Base-by-base conservation (phyloP, 306 rosid genomes). In the Castanea sativa region DNA sequence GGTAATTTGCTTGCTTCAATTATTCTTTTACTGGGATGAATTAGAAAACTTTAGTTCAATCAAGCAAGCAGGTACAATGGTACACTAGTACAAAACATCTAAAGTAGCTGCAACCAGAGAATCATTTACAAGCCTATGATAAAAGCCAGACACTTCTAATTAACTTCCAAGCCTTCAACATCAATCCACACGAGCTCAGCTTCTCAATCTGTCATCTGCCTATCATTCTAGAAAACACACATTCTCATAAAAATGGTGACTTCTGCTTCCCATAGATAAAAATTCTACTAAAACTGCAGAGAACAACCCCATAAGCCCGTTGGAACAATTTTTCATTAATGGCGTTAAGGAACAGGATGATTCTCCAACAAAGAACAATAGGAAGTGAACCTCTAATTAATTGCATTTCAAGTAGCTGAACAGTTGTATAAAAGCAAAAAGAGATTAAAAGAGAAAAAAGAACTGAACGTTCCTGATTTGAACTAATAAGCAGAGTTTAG, bases 1-100 rank as follows among this genome's bases (percentile, higher is more conserved):
- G 88, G 91, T 86, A 78, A 30, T 64, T 64, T 30, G 18, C 71
- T 67, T 67, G 25, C 72, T 33, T 67, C 52, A 33, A 21, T 67
- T 33, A 10, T 60, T 10, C 14, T 60, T 25, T 60, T 60, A 5
- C 5, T 14, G 1, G 3, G 67, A 60, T 60, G 67, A 60, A 60
- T 23, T 60, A 5, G 19, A 59, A 59, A 20, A 23, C 4, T 11
- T 9, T 59, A 20, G 67, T 4, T 59, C 16, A 59, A 59, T 15
- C 15, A 59, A 59, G 25, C 67, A 23, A 29, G 23, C 13, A 3
- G 5, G 23, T 38, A 38, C 45, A 38, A 11, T 38, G 45, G 45
- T 8, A 38, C 45, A 8, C 11, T 38, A 38, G 45, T 2, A 38
- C 45, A 38, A 38, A 38, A 38, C 45, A 38, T 38, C 10, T 38